Base-by-base conservation (phyloP, 1,284 basidiomycete species). In the Filobasidium uniguttulatum region DNA sequence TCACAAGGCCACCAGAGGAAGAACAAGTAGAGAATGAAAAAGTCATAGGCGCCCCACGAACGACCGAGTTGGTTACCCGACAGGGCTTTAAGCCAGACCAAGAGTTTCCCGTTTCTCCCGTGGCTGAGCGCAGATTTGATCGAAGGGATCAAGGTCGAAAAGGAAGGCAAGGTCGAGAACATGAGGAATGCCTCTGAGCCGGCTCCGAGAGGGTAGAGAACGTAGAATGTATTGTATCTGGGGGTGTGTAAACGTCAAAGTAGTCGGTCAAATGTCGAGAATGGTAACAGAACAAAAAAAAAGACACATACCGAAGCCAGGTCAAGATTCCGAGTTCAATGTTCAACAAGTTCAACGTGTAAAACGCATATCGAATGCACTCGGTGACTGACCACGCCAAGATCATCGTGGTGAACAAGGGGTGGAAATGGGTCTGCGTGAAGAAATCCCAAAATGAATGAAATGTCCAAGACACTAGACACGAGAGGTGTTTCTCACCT, bases 371-470 rank as follows among this genome's bases (percentile, higher is more conserved):
- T 25, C 93, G 85, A 55, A 94, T 80, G 48, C 89, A 78, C 68
- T 99, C 93, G 35, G 90, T 89, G 52, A 84, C 59, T 2, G 85
- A 82, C 93, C 93, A 99, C 0, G 93, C 87, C 56, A 94, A 71
- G 48, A 97, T 77, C 88, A 96, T 93, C 45, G 82, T 81, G 3
- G 86, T 79, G 72, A 86, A 97, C 29, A 89, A 70, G 2, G 93
- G 85, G 62, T 79, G 83, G 4, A 73, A 66, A 56, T 79, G 82
- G 15, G 81, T 79, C 83, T 83, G 48, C 6, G 15, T 17, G 31
- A 22, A 28, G 20, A 15, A n/a, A 5, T 8, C 20, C 25, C 12
- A 45, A 33, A 17, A 26, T 29, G 20, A 36, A 3, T 19, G 22
- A 9, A 38, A 10, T 8, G 2, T 22, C 8, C 17, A 28, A 28